Evolutionary conservation across 495 filamentous ascomycete species (phyloP), one percentile per base, ranked within the genome.

Genomic region (Xylaria curta): DNA sequence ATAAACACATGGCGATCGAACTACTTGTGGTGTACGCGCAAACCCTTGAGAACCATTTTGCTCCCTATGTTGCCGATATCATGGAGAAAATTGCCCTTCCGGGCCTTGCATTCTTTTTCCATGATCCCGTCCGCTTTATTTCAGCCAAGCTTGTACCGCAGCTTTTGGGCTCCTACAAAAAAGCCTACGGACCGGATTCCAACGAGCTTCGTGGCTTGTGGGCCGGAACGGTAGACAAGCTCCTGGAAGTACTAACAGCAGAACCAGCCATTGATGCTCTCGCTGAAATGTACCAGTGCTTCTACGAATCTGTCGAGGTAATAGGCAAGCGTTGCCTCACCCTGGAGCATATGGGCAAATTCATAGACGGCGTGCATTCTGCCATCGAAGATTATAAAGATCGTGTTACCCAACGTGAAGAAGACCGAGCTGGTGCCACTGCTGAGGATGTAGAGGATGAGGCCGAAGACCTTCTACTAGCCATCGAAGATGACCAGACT

Each of bases 221-320:
- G 97, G 88, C 87, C 70, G 89, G 87, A 71, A 96, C 97, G 4
- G 90, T 97, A 8, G 92, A 91, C 67, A 97, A 97, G 82, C 85
- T 99, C 54, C 89, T 98, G 38, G 97, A 98, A 79, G 95, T 98
- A 3, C 87, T 99, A n/a, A 93, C 89, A 70, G 93, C 93, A 0
- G 97, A 99, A 82, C 95, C 97, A 9, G 94, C 94, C 0, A 93
- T 99, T 58, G 97, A 99, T 74, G 97, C 95, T 0, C 88, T 99
- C 24, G 95, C 97, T 13, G 97, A 98, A 83, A 97, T 99, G 93
- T 99, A 98, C 80, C 95, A 98, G 81, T 98, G 96, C 87, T 98
- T 98, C 85, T 99, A 99, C 81, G 97, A 99, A 81, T 97, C 93
- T 8, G 93, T 99, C 21, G 96, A 98, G 82, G 93, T 97, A 8